Base-by-base conservation (phyloP, 768 basidiomycete species). In the Gloeostereum incarnatum region DNA sequence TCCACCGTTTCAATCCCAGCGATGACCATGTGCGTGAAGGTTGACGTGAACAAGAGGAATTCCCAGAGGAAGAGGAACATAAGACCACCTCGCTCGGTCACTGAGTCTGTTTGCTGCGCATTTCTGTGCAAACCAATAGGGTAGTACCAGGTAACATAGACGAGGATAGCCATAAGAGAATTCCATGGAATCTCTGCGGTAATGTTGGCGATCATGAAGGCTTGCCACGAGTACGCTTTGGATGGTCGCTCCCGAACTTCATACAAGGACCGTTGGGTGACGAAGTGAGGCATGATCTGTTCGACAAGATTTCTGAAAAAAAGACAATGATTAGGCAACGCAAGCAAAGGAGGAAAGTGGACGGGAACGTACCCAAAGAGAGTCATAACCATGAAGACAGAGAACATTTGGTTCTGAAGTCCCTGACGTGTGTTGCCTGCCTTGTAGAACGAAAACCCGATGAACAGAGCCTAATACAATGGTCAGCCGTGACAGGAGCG, bases 81-180 rank as follows among this genome's bases (percentile, higher is more conserved):
- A n/a, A 63, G 54, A 3, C 43, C 57, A 3, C 63, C 65, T 11
- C 68, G 59, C 30, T 57, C 54, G 38, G 47, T 40, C 3, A 64
- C 57, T 2, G 60, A 47, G 39, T 51, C 46, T 8, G 57, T 58
- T 8, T 50, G 49, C 20, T 46, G 51, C 13, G 65, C 65, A 45
- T 67, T 67, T n/a, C 51, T 45, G 49, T 66, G 62, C 14, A 65
- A 47, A n/a, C 59, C 58, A 33, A 61, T 55, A 5, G 58, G 56
- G 41, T 53, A 62, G 45, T 58, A 62, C 59, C 59, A 65, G 42
- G 53, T 54, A 25, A 57, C 39, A 49, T 53, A 65, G 39, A 50
- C 50, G n/a, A 61, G 2, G 14, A 50, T 51, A 5, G 54, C 47
- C 11, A 45, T 43, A 36, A 49, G 30, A 7, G 49, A 35, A 24